Percentiles rank a stretch among this genome's conserved stretches.
These are phyloP conservation scores for Arthrobotrys megalospora DNA, from an alignment of 2,329 filamentous ascomycete genomes.

Conservation along the genomic window DNA sequence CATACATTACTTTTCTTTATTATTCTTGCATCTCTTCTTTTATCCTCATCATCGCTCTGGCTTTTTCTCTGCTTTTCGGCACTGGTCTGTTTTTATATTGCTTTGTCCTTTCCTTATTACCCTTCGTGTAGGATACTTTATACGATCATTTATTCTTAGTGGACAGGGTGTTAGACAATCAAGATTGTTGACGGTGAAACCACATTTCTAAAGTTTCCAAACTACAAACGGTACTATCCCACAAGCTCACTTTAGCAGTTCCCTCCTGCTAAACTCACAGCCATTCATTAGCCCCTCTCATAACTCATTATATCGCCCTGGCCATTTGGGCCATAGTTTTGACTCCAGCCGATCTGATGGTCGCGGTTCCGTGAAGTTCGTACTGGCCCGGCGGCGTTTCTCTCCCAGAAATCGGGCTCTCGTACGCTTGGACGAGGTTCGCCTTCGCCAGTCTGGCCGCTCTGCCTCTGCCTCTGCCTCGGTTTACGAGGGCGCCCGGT, in stretches of 20 bases:
- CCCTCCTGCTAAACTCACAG: too few species aligned
- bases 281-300: not conserved
- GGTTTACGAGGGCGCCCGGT: not conserved
- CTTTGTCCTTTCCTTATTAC: constrained; percentile 24
- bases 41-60: constrained; percentile 22
- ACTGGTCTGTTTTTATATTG: constrained; percentile 5
- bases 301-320: not conserved
- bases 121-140: constrained; percentile 60
- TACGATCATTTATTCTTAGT: constrained; percentile 43
- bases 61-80: constrained; percentile 23
- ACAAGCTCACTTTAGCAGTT: too few species aligned
- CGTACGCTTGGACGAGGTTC: not conserved
- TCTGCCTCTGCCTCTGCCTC: not conserved
- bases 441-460: not conserved
- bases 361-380: not conserved
- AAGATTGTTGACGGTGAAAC: constrained; percentile 1
- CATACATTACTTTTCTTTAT: constrained; percentile 60
- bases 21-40: constrained; percentile 54
- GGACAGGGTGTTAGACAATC: constrained; percentile 8
- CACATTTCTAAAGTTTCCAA: too few species aligned
- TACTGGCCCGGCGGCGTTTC: not conserved
- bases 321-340: constrained; percentile 1
- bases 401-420: constrained; percentile 17
- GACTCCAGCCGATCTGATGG: not conserved
- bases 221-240: too few species aligned